phyloP scores from a whole-genome alignment of 2,329 filamentous ascomycete species.

The Pyrenophora tritici-repentis region DNA sequence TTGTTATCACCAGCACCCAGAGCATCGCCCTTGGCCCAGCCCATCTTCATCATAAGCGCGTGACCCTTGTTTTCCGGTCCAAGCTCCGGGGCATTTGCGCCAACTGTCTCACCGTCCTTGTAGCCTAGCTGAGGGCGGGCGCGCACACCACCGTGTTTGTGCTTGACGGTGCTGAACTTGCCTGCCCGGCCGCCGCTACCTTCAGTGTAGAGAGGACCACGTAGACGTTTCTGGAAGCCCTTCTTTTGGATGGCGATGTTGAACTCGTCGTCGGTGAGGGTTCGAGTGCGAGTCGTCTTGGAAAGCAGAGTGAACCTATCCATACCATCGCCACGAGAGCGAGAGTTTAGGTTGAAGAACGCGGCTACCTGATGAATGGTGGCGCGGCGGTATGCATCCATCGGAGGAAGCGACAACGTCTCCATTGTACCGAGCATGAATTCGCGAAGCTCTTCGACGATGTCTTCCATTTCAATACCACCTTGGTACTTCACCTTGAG shows the following conservation, averaged over 20 bases:
- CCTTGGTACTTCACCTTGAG: slow-evolving; percentile 72
- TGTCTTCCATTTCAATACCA: slow-evolving; percentile 71
- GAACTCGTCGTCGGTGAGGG: slow-evolving; percentile 63
- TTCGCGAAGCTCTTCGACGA: slow-evolving; percentile 71
- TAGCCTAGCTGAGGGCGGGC: slow-evolving; percentile 54
- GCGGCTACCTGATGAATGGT: slow-evolving; percentile 78
- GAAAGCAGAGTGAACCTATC: slow-evolving; percentile 77
- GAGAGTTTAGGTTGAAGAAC: slow-evolving; percentile 78
- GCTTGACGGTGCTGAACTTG: slow-evolving; percentile 14
- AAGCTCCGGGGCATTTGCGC: slow-evolving; percentile 81
- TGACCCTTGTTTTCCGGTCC: slow-evolving; percentile 81
- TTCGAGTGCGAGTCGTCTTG: slow-evolving; percentile 70
- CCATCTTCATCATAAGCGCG: slow-evolving; percentile 94
- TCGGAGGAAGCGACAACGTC: slow-evolving; percentile 78
- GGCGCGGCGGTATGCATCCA: slow-evolving; percentile 78
- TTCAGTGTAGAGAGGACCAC: slow-evolving; percentile 17
- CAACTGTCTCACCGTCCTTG: slow-evolving; percentile 85
- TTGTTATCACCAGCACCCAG: slow-evolving; percentile 83
- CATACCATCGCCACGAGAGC: slow-evolving; percentile 75
- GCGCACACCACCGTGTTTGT: slow-evolving; percentile 18
- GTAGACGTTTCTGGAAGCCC: slow-evolving; percentile 54
- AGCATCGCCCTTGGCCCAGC: slow-evolving; percentile 85
- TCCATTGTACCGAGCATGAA: slow-evolving; percentile 70
- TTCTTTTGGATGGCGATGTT: slow-evolving; percentile 52
- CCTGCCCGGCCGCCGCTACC: slow-evolving; percentile 15